Conservation (phyloP, 2,329 filamentous ascomycete species). For the Stachybotrys chartarum region DNA sequence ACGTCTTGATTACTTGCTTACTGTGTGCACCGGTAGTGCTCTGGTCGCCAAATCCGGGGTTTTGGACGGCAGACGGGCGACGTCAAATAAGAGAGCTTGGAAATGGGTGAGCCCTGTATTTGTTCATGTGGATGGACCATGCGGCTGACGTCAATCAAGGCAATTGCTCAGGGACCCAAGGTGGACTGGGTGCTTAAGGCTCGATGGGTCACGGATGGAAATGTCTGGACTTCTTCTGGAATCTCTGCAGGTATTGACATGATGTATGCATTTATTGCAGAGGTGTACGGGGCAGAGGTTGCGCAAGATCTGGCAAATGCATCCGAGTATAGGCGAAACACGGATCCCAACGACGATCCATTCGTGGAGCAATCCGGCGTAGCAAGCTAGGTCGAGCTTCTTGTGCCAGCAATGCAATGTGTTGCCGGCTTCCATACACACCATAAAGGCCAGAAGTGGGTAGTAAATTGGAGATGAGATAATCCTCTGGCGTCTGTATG, state of each 20-base stretch:
- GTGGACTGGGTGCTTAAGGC: conserved; percentile 46
- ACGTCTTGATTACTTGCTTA: conserved; percentile 39
- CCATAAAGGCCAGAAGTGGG: no score
- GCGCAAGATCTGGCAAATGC: conserved; percentile 37
- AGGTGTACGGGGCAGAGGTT: conserved; percentile 42
- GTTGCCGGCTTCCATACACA: no score
- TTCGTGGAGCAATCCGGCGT: conserved; percentile 27
- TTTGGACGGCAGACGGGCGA: conserved; percentile 45
- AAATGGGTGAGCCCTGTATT: conserved; percentile 20
- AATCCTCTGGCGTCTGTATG: no score
- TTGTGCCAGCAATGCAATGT: no score
- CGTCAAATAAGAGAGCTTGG: conserved; percentile 50
- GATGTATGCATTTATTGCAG: conserved; percentile 47
- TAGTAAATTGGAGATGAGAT: no score
- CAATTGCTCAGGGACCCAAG: conserved; percentile 17
- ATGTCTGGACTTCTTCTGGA: conserved; percentile 51
- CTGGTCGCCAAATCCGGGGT: conserved; percentile 44
- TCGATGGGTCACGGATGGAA: conserved; percentile 51
- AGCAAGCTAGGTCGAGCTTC: neutral
- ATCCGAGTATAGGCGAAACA: conserved; percentile 46
- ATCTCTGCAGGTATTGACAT: conserved; percentile 57
- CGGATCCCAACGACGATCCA: conserved; percentile 40
- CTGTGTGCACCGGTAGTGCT: conserved; percentile 50
- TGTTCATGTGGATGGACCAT: neutral
- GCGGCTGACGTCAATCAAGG: neutral